phyloP scores from a whole-genome alignment of 257 asterid genomes.

The Mitragyna speciosa region DNA sequence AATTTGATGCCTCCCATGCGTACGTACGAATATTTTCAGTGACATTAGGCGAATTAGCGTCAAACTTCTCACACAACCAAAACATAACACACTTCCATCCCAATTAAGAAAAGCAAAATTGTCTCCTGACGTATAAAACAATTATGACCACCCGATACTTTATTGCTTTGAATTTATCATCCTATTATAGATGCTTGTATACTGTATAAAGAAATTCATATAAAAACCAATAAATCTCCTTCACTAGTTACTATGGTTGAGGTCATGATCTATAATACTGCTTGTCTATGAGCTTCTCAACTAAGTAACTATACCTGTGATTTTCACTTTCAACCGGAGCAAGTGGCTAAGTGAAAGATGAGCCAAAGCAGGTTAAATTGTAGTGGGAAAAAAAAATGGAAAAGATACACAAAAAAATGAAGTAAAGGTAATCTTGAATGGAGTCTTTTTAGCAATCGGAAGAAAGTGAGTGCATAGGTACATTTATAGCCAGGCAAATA shows the following conservation, averaged over 20 bases:
- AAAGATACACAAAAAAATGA: not conserved
- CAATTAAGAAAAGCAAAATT: not conserved
- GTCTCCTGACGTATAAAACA: not conserved
- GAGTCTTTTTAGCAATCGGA: not conserved
- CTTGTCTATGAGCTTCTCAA: not conserved
- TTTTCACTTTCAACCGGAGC: not conserved
- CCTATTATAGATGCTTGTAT: no score
- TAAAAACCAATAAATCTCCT: not conserved
- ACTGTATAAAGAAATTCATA: not conserved
- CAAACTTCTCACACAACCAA: not conserved
- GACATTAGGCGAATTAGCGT: not conserved
- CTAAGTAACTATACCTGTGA: not conserved
- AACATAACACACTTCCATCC: not conserved
- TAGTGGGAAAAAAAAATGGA: not conserved
- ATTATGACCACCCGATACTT: not conserved
- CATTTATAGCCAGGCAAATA: not conserved
- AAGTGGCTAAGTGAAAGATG: not conserved
- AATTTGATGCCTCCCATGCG: not conserved
- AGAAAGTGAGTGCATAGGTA: not conserved
- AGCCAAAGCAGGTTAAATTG: not conserved
- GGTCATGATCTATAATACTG: not conserved
- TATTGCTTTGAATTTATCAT: not conserved
- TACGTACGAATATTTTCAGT: slow-evolving; percentile 5
- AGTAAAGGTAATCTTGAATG: not conserved
- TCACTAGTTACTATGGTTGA: not conserved